A percentile compares a stretch with the other conserved stretches of the same genome.
These are phyloP conservation scores for Phoenix dactylifera DNA, from an alignment of 176 grass and related monocot species.

Conservation along the genomic window DNA sequence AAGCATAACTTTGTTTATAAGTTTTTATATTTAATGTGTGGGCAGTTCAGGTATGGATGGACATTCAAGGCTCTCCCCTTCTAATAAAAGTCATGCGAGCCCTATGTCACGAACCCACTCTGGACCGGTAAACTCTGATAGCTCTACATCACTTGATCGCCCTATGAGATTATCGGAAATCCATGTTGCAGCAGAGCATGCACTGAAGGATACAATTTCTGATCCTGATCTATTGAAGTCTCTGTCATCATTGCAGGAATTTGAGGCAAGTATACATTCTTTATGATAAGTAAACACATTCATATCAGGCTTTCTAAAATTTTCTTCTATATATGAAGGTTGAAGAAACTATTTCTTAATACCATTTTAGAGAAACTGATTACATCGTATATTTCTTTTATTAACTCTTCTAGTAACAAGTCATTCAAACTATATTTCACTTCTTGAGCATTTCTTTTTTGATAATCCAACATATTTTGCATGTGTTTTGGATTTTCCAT, in stretches of 20 bases:
- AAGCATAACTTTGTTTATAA: slow-evolving; percentile 14
- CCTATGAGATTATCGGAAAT: slow-evolving; percentile 98
- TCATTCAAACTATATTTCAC: too few species aligned
- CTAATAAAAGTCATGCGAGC: slow-evolving; percentile 39
- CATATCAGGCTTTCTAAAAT: too few species aligned
- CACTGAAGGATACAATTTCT: slow-evolving; percentile 73
- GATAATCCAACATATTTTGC: too few species aligned
- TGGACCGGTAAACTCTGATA: slow-evolving; percentile 60
- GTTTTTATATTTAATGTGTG: slow-evolving; percentile 28
- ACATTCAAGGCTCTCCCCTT: slow-evolving; percentile 43
- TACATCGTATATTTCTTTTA: too few species aligned
- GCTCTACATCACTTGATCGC: slow-evolving; percentile 55
- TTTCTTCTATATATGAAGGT: too few species aligned
- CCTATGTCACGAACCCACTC: slow-evolving; percentile 73
- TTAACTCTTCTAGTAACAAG: too few species aligned
- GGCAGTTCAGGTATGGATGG: slow-evolving; percentile 80
- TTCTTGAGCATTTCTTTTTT: too few species aligned
- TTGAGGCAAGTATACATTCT: slow-evolving; percentile 46
- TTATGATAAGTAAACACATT: slow-evolving; percentile 2
- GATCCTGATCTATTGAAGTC: slow-evolving; percentile 83
- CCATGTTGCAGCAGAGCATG: slow-evolving; percentile 94
- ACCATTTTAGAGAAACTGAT: too few species aligned
- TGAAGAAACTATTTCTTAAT: too few species aligned
- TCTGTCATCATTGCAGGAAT: slow-evolving; percentile 74
- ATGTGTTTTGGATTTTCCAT: too few species aligned